phyloP scores from a whole-genome alignment of 495 filamentous ascomycete genomes.

The Venustampulla echinocandica region DNA sequence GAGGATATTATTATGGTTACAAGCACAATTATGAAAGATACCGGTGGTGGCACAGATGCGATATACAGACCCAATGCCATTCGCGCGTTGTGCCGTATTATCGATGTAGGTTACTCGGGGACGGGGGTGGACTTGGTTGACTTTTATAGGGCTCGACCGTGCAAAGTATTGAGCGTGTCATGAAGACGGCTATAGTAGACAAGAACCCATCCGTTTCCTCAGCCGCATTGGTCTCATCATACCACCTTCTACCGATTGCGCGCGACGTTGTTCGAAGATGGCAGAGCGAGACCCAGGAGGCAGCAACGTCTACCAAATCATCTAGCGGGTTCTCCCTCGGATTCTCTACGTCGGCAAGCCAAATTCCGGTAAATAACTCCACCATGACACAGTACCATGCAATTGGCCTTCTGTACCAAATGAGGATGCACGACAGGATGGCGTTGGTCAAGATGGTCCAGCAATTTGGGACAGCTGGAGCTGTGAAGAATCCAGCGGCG shows the following conservation, averaged over 20 bases:
- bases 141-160: conserved; percentile 75
- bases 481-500: conserved; percentile 89
- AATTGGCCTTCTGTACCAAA: conserved; percentile 94
- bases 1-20: conserved; percentile 99
- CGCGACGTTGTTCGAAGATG: conserved; percentile 92
- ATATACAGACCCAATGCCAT: conserved; percentile 97
- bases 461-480: conserved; percentile 85
- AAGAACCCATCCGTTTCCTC: conserved; percentile 98
- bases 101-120: conserved; percentile 56
- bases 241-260: conserved; percentile 94
- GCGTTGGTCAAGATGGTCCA: conserved; percentile 99
- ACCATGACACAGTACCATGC: conserved; percentile 99
- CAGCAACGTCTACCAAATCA: conserved; percentile 80
- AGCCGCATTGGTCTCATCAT: conserved; percentile 92
- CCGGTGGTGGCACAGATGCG: conserved; percentile 87
- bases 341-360: conserved; percentile 66
- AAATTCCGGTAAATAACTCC: conserved; percentile 65
- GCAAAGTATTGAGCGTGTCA: conserved; percentile 93
- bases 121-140: conserved; percentile 22
- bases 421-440: conserved; percentile 97
- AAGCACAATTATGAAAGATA: conserved; percentile 99
- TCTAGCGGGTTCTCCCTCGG: conserved; percentile 82
- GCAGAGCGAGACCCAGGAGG: conserved; percentile 98
- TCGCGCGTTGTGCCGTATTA: conserved; percentile 89
- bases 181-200: conserved; percentile 99